Evolutionary conservation across 352 stramenopile species (phyloP).

Genomic region (Peronospora belbahrii): DNA sequence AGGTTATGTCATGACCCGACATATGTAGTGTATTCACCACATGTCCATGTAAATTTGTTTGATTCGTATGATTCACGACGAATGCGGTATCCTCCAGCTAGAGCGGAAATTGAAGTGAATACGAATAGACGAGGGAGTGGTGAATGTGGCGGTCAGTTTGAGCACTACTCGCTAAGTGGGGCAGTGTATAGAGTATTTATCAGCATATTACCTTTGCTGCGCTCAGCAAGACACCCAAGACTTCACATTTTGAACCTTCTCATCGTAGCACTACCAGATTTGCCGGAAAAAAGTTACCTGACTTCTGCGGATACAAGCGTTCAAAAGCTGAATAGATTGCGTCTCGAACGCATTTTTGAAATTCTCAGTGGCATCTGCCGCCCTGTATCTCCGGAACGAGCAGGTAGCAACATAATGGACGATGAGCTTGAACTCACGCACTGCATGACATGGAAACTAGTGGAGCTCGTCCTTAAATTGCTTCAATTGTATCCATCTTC

Average conservation of each 20-base stretch:
- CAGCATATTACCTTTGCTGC: constrained; percentile 43
- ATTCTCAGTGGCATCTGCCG: constrained; percentile 31
- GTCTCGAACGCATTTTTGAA: constrained; percentile 36
- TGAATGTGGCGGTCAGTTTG: constrained; percentile 1
- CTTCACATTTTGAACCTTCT: constrained; percentile 59
- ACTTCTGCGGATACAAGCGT: not conserved
- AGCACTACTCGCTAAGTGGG: constrained; percentile 35
- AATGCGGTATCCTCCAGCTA: constrained; percentile 28
- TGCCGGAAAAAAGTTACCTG: constrained; percentile 20
- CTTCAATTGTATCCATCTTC: constrained; percentile 29
- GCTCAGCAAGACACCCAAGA: constrained; percentile 34
- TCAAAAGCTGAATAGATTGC: constrained; percentile 29
- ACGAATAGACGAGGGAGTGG: not conserved
- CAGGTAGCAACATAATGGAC: constrained; percentile 5
- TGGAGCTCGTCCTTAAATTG: constrained; percentile 37
- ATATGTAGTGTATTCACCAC: constrained; percentile 31
- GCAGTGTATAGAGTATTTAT: constrained; percentile 36
- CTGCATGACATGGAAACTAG: constrained; percentile 27
- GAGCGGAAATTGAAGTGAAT: constrained; percentile 5
- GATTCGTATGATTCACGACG: constrained; percentile 28
- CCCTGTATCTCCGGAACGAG: constrained; percentile 8
- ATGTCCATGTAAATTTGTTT: constrained; percentile 12
- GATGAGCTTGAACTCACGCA: constrained; percentile 16
- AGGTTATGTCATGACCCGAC: constrained; percentile 35
- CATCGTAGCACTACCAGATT: constrained; percentile 21